phyloP scores from a whole-genome alignment of 2,329 filamentous ascomycete genomes.

The Sporothrix protearum region DNA sequence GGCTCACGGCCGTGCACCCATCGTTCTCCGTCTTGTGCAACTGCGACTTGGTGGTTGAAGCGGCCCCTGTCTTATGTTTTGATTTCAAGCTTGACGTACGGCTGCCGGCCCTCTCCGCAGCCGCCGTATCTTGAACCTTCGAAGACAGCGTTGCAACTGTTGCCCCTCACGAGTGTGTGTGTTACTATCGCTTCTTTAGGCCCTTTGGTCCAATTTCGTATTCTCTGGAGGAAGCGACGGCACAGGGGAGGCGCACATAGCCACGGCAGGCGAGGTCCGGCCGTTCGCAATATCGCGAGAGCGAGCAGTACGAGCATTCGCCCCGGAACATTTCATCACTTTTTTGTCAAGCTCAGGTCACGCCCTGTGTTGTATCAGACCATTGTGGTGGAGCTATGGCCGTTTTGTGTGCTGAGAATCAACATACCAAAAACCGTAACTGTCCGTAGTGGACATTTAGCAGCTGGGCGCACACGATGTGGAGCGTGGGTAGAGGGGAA shows the following conservation, averaged over 20 bases:
- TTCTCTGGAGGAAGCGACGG: background rate
- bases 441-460: background rate
- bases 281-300: background rate
- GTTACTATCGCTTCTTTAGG: background rate
- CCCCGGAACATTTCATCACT: background rate
- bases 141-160: background rate
- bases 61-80: background rate
- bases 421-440: constrained; percentile 10
- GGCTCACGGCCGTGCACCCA: constrained; percentile 3
- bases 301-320: background rate
- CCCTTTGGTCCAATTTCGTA: background rate
- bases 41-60: background rate
- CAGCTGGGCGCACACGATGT: background rate
- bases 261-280: background rate
- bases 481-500: constrained; percentile 13
- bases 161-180: background rate
- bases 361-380: constrained; percentile 13
- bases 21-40: background rate
- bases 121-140: background rate
- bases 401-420: background rate
- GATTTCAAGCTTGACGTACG: background rate
- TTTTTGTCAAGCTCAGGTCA: background rate
- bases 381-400: constrained; percentile 19
- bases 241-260: background rate
- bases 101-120: background rate